phyloP scores from a whole-genome alignment of 805 yeast genomes.

The Zygotorulaspora danielsina region DNA sequence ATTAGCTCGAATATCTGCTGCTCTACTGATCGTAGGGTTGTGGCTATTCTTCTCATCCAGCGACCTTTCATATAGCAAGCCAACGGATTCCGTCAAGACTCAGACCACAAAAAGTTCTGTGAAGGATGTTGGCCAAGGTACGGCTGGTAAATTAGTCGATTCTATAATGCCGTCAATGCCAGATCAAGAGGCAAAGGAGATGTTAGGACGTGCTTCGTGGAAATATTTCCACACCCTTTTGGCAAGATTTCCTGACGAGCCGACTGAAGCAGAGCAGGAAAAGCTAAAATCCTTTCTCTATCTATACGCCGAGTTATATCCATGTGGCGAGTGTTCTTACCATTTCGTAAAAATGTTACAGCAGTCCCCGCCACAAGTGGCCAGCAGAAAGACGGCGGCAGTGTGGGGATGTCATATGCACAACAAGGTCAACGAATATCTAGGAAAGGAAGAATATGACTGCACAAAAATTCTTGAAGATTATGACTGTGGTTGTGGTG shows the following conservation, averaged over 20 bases:
- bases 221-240: conserved; percentile 83
- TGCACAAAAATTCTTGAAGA: conserved; percentile 81
- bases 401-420: conserved; percentile 96
- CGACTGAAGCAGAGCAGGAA: conserved; percentile 56
- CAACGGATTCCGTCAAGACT: conserved; percentile 12
- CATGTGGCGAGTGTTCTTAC: conserved; percentile 95
- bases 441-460: conserved; percentile 70
- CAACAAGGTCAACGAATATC: conserved; percentile 73
- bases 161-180: conserved; percentile 94
- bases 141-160: conserved; percentile 4
- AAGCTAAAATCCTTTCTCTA: conserved; percentile 62
- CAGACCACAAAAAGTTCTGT: conserved; percentile 11
- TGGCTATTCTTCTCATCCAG: conserved; percentile 27
- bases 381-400: conserved; percentile 74
- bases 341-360: conserved; percentile 71
- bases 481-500: conserved; percentile 97
- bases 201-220: conserved; percentile 91
- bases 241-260: conserved; percentile 87
- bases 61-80: conserved; percentile 28
- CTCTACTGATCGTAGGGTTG: conserved; percentile 19
- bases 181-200: conserved; percentile 63
- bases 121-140: not conserved
- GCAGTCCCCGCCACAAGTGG: conserved; percentile 80
- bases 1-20: conserved; percentile 15
- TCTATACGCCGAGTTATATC: conserved; percentile 86